Evolutionary conservation across 192 early-diverging fungal species (phyloP), one percentile per base, ranked within the genome.

Genomic region (Paraglomus occultum): DNA sequence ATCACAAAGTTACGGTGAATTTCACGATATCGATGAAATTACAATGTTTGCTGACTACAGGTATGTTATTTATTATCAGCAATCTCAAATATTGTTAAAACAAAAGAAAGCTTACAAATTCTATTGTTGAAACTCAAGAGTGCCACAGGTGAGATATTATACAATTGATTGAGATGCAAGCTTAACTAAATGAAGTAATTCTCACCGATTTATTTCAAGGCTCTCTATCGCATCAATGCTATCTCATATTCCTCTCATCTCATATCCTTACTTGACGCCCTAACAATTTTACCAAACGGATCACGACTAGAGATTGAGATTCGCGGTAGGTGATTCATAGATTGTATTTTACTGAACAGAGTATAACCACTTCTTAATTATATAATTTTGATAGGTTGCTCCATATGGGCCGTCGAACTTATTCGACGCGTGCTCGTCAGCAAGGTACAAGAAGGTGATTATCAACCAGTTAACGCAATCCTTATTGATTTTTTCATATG

Each of bases 31-130:
- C 76, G 87, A 91, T 67, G 50, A 77, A 11, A 83, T 94, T 40
- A 94, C 93, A 11, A 94, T 94, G 90, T 94, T 94, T 89, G 93
- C 93, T 5, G 93, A 94, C 72, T 94, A 93, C 73, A 79, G 92
- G 47, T 49, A 64, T 12, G 18, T 17, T 31, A 18, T 72, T 74
- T 59, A 74, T 59, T 23, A 18, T 57, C 11, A 18, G 20, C 11
- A 11, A 57, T 57, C 38, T 17, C 38, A 57, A 18, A 20, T 20
- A 1, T 57, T 57, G 11, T 57, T 57, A 11, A 20, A 57, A 4
- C 15, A 18, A 7, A 18, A 18, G 11, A 20, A 3, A 18, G 0
- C 10, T 8, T 22, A 11, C 38, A 53, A 22, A 14, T 54, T 6
- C 8, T 54, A 23, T 54, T 11, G 9, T 6, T 22, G 47, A 39